Evolutionary conservation across 306 rosid species (phyloP), one percentile per base, ranked within the genome.

Genomic region (Corylus americana): DNA sequence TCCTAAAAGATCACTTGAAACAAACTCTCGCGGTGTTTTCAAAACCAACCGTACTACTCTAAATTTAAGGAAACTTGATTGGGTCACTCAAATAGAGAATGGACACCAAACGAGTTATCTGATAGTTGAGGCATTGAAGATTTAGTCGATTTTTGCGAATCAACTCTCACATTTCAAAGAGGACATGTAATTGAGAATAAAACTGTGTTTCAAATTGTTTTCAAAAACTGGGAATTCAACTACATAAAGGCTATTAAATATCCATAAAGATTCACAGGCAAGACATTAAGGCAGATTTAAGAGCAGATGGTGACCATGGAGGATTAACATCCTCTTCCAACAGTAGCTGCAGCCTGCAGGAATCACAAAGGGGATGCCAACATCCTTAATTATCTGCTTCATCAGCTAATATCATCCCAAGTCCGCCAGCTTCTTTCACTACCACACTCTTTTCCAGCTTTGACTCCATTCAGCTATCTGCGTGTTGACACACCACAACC

Each of bases 341-440:
- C 88, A 79, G 86, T 69, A 62, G 97, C 90, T 42, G 97, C 87
- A 84, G 97, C 25, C 25, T 22, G 25, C 25, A 22, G 25, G 97
- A 47, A 92, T 87, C 31, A 74, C 84, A 83, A 92, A 90, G 55
- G 97, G 94, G 79, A 86, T 78, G 18, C 94, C 92, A 76, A 90
- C 78, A 75, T 73, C 87, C 78, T 70, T 75, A 80, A 22, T 22
- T 22, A 22, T 88, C 86, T 67, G 87, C 74, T 49, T 88, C 94
- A 64, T 90, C 94, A 51, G 85, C 85, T 69, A 92, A 92, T 81
- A 92, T 75, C 97, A 92, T 90, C 74, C 97, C 97, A 44, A 85
- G 88, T 77, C 86, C 94, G 59, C 97, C 97, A 4, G 92, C 94
- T 29, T 87, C 84, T 84, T 88, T 85, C 77, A 88, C 97, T 42